These are phyloP conservation scores for Daldinia caldariorum DNA, from an alignment of 495 filamentous ascomycete genomes.

Conservation along the genomic window DNA sequence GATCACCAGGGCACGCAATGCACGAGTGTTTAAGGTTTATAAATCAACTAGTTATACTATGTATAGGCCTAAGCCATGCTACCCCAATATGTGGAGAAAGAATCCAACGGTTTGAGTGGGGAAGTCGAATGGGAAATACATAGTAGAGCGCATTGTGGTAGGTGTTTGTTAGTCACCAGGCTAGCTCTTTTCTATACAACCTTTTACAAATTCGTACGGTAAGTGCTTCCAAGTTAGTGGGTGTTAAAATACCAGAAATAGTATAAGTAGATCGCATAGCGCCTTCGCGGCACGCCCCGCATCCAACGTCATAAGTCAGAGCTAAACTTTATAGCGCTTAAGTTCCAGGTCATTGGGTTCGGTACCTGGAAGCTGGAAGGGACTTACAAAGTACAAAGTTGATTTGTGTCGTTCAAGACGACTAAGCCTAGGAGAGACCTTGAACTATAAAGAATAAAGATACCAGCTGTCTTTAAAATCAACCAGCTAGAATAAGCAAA, in stretches of 20 bases:
- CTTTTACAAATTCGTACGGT: neutral
- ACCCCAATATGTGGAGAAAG: neutral
- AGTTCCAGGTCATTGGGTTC: conserved; percentile 16
- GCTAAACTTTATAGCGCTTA: conserved; percentile 16
- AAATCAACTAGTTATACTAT: too few relatives aligned
- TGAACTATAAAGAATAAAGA: neutral
- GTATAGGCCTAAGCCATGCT: too few relatives aligned
- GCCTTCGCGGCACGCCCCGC: conserved; percentile 25
- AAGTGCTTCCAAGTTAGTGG: neutral
- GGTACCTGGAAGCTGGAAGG: neutral
- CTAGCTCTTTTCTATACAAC: too few relatives aligned
- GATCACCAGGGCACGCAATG: too few relatives aligned
- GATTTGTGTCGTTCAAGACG: neutral
- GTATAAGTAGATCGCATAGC: neutral
- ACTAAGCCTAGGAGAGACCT: too few relatives aligned
- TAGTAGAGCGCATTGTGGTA: too few relatives aligned
- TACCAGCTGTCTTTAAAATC: neutral
- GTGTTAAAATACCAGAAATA: neutral
- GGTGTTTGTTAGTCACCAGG: too few relatives aligned
- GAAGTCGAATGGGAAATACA: neutral
- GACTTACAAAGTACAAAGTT: neutral
- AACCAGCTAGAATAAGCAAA: too few relatives aligned
- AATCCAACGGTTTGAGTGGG: neutral
- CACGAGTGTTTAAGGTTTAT: neutral
- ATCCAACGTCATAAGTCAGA: conserved; percentile 23